Percentiles rank a stretch among this genome's conserved stretches.
These are phyloP conservation scores for Dactylorhiza incarnata DNA, from an alignment of 106 monocot species.

Conservation along the genomic window DNA sequence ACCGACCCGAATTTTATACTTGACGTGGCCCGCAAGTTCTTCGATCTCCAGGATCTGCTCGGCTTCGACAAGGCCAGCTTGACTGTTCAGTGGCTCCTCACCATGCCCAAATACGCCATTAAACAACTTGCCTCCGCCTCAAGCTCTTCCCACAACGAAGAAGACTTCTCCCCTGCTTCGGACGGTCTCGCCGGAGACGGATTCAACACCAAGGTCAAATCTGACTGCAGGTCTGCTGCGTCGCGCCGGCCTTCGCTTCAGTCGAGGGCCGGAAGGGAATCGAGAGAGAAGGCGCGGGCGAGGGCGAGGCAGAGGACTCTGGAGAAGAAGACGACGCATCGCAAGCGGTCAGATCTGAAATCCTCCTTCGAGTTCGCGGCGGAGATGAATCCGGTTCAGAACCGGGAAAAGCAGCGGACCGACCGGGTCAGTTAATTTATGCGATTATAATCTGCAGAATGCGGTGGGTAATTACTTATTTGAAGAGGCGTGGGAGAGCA, in stretches of 20 bases:
- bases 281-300: slow-evolving; percentile 30
- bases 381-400: background rate
- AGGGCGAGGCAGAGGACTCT: slow-evolving; percentile 48
- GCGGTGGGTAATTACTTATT: background rate
- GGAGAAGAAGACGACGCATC: slow-evolving; percentile 21
- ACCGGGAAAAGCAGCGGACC: too few species aligned
- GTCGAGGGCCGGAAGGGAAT: slow-evolving; percentile 13
- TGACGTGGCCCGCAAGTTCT: slow-evolving; percentile 64
- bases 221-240: background rate
- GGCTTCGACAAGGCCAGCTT: slow-evolving; percentile 88
- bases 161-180: slow-evolving; percentile 16
- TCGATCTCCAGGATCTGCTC: slow-evolving; percentile 73
- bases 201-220: background rate
- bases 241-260: background rate
- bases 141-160: slow-evolving; percentile 16
- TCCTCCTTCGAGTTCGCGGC: slow-evolving; percentile 18
- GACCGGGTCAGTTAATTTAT: background rate
- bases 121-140: slow-evolving; percentile 18
- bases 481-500: background rate
- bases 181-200: background rate
- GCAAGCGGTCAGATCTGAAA: slow-evolving; percentile 3
- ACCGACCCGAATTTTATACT: too few species aligned
- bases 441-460: background rate
- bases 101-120: slow-evolving; percentile 47
- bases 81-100: slow-evolving; percentile 80